Conservation (phyloP, 495 filamentous ascomycete species). For the Corynascus novoguineensis region DNA sequence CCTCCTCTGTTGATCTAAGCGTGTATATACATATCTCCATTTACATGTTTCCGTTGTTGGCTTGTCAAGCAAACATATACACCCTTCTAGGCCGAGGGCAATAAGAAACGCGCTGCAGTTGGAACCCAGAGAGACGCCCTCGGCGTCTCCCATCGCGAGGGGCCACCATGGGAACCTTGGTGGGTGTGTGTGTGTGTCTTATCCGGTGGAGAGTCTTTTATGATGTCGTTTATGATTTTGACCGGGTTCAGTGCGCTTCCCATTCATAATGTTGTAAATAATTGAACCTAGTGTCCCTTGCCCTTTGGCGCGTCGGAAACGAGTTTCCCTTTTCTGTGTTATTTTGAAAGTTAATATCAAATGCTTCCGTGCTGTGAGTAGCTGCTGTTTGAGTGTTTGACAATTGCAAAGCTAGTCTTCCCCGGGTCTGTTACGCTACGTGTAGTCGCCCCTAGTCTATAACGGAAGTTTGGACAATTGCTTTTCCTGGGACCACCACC, state of each 20-base stretch:
- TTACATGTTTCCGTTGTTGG: background rate
- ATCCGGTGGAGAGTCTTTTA: constrained; percentile 1
- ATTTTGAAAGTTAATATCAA: background rate
- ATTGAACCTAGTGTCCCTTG: constrained; percentile 1
- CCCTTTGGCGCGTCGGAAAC: background rate
- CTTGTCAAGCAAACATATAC: background rate
- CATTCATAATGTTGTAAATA: constrained; percentile 17
- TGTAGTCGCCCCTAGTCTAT: no score
- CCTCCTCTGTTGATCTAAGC: background rate
- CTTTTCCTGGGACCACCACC: no score
- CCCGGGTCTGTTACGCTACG: no score
- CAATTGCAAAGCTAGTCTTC: no score
- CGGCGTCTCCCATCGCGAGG: background rate
- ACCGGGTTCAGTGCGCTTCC: constrained; percentile 3
- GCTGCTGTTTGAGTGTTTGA: background rate
- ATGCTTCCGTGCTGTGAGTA: background rate
- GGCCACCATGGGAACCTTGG: background rate
- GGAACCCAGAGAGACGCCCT: background rate
- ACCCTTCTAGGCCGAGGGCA: constrained; percentile 1
- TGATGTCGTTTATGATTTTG: constrained; percentile 10
- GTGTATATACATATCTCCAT: constrained; percentile 6
- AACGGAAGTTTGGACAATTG: no score
- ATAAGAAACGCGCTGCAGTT: constrained; percentile 13
- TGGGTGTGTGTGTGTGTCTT: background rate
- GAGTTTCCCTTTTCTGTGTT: background rate